phyloP scores from a whole-genome alignment of 164 flowering plant genomes.

The Piper betle region DNA sequence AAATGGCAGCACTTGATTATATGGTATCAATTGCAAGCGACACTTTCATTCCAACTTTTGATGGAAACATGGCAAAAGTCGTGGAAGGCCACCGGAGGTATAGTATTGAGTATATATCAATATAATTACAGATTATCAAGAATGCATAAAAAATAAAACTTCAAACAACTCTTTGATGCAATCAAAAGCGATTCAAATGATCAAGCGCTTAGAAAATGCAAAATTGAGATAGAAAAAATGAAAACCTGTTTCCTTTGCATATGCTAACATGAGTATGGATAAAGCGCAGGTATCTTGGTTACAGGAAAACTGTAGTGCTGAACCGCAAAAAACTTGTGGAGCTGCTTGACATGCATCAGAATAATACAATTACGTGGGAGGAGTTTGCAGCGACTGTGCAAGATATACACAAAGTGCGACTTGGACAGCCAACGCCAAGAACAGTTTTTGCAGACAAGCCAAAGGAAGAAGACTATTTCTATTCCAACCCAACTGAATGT shows the following conservation, averaged over 20 bases:
- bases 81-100: constrained; percentile 97
- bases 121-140: no score
- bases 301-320: constrained; percentile 47
- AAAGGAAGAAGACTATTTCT: constrained; percentile 96
- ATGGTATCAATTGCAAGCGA: constrained; percentile 80
- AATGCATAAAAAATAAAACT: no score
- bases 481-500: constrained; percentile 92
- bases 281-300: constrained; percentile 72
- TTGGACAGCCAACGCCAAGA: constrained; percentile 56
- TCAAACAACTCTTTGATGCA: no score
- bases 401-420: constrained; percentile 38
- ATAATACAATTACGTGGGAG: constrained; percentile 61
- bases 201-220: no score
- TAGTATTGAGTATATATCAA: neutral
- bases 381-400: constrained; percentile 49
- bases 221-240: no score
- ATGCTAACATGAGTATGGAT: neutral
- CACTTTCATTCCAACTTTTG: constrained; percentile 74
- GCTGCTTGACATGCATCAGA: constrained; percentile 66
- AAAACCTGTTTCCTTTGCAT: no score
- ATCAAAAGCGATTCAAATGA: no score
- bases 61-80: constrained; percentile 95
- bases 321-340: constrained; percentile 61
- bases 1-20: constrained; percentile 50
- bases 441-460: constrained; percentile 61